Evolutionary conservation across 148 eudicot species (phyloP).

Genomic region (Camellia sinensis): DNA sequence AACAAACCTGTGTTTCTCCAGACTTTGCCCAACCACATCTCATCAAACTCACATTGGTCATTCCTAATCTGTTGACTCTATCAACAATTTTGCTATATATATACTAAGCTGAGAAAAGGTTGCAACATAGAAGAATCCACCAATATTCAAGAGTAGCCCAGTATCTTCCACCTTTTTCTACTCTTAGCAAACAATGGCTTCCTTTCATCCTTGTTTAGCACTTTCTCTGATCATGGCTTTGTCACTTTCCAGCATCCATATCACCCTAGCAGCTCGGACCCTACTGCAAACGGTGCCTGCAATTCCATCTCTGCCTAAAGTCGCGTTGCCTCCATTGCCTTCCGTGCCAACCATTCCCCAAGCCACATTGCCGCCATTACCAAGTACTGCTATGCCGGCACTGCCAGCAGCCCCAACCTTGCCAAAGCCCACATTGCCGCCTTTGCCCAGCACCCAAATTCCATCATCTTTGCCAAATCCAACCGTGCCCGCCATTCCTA

Average conservation of each 20-base stretch:
- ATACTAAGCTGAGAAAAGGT: neutral
- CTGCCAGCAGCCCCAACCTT: neutral
- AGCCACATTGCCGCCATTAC: constrained; percentile 9
- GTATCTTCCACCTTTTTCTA: neutral
- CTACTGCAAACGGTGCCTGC: constrained; percentile 17
- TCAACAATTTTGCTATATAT: neutral
- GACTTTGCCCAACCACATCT: constrained; percentile 9
- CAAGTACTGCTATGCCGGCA: neutral
- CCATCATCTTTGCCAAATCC: constrained; percentile 14
- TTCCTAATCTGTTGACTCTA: neutral
- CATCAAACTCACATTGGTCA: constrained; percentile 1
- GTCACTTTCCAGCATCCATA: constrained; percentile 10
- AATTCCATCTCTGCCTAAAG: constrained; percentile 15
- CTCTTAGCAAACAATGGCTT: neutral
- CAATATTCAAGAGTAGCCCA: neutral
- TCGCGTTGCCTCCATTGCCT: constrained; percentile 15
- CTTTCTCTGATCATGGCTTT: neutral
- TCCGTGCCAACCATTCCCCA: constrained; percentile 16
- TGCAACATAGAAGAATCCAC: neutral
- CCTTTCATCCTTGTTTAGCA: neutral
- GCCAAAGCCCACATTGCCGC: constrained; percentile 14
- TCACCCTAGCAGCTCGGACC: constrained; percentile 5
- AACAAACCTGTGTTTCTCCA: neutral
- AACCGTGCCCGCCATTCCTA: neutral
- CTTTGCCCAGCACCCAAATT: neutral